These are phyloP conservation scores for Metschnikowia dekortorum DNA, from an alignment of 805 yeast species.

Conservation along the genomic window DNA sequence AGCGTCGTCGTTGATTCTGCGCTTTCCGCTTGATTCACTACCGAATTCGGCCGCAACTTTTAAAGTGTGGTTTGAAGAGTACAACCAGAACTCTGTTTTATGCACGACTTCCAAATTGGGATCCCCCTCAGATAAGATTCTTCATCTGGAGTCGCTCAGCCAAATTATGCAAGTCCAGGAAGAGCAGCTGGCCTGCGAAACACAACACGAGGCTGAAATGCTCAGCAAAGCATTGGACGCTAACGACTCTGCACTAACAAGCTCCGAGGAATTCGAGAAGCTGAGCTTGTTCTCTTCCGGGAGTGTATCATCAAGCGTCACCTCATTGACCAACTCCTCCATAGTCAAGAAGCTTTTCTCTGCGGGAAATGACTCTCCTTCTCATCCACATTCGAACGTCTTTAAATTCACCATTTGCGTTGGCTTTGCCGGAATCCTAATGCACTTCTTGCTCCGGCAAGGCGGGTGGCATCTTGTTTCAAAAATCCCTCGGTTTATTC, in stretches of 20 bases:
- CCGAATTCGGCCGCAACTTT: slow-evolving; percentile 21
- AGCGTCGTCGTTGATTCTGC: slow-evolving; percentile 24
- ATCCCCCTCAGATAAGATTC: not conserved
- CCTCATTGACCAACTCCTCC: slow-evolving; percentile 1
- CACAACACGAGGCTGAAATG: slow-evolving; percentile 22
- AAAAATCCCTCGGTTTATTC: not conserved
- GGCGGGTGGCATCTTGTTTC: not conserved
- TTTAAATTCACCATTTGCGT: slow-evolving; percentile 34
- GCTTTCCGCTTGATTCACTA: slow-evolving; percentile 21
- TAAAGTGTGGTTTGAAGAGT: slow-evolving; percentile 32
- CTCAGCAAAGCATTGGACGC: slow-evolving; percentile 21
- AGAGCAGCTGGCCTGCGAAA: slow-evolving; percentile 27
- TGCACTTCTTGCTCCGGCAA: slow-evolving; percentile 32
- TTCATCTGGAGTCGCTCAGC: not conserved
- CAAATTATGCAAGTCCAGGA: slow-evolving; percentile 24
- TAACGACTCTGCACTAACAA: slow-evolving; percentile 8
- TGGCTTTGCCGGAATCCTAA: slow-evolving; percentile 36
- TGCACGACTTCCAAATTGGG: slow-evolving; percentile 27
- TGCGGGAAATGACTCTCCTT: not conserved
- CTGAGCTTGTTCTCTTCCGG: slow-evolving; percentile 34
- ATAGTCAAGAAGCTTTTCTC: not conserved
- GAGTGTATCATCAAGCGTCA: slow-evolving; percentile 3
- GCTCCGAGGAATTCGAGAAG: slow-evolving; percentile 10
- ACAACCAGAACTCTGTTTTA: slow-evolving; percentile 31
- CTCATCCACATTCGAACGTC: slow-evolving; percentile 18